Evolutionary conservation across 495 filamentous ascomycete genomes (phyloP), one percentile per base, ranked within the genome.

Genomic region (Podospora pseudocomata): DNA sequence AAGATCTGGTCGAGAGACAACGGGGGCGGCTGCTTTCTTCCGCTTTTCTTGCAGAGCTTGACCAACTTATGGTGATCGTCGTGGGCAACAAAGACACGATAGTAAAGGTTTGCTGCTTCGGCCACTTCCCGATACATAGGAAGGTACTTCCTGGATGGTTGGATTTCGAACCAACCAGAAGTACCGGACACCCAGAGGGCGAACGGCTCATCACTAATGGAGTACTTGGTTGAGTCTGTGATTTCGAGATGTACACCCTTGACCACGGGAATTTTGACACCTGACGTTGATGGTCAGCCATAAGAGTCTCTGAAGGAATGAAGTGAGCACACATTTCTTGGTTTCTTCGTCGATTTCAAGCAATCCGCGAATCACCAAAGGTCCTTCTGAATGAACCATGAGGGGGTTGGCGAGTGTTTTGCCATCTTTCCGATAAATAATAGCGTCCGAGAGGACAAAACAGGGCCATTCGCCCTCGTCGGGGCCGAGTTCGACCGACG

Each of bases 111-210:
- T 32, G 92, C 85, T 2, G 88, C 90, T 78, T 92, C 87, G 28
- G 84, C 82, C 80, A 93, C 91, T 16, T 86, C 80, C 64, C 86
- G 80, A 79, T 86, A 92, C 65, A 87, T 86, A 2, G 77, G 71
- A 66, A 81, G 77, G 76, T 91, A 96, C 2, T 80, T 75, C 59
- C 81, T 80, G 61, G 87, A 82, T 1, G 92, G 89, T 26, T 80
- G 77, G 28, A 95, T 86, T 74, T 89, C 85, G 77, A 88, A 94
- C 91, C 91, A 94, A 65, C 91, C 92, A n/a, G 89, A 86, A 67
- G 82, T 78, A 60, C 92, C 92, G 44, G 87, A 86, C 34, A 91
- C 90, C 92, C 92, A 96, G 60, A 94, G 81, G 23, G 86, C 83
- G 71, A 88, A 84, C 13, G 83, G 82, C 61, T 84, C 86, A 61